Percentiles rank a stretch among this genome's conserved stretches.
Conservation (phyloP, 2,329 filamentous ascomycete genomes). For the Hirsutella minnesotensis region DNA sequence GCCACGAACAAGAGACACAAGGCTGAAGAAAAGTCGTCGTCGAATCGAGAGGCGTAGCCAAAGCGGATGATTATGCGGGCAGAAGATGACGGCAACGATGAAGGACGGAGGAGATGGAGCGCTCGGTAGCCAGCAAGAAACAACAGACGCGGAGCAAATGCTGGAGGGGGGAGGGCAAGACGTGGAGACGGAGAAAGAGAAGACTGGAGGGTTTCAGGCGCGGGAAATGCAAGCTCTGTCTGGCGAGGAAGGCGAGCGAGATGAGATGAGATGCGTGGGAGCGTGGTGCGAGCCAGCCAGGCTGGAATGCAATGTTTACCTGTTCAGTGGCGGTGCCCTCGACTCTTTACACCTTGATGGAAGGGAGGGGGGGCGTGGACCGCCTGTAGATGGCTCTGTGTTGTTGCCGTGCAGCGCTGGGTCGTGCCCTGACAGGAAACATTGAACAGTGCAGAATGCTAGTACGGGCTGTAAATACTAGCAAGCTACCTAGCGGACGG, state of each 20-base stretch:
- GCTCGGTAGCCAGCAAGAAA: neutral
- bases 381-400: neutral
- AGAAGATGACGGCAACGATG: conserved; percentile 1
- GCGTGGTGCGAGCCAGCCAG: conserved; percentile 2
- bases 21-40: neutral
- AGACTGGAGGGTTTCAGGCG: neutral
- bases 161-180: conserved; percentile 2
- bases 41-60: neutral
- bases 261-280: neutral
- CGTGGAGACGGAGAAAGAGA: neutral
- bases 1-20: neutral
- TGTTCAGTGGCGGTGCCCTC: conserved; percentile 9
- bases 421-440: neutral
- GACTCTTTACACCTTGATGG: neutral
- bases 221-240: neutral
- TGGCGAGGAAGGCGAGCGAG: neutral
- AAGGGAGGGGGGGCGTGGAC: neutral
- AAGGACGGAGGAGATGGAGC: neutral
- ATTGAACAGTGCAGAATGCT: too few species aligned
- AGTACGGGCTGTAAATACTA: too few species aligned
- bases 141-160: conserved; percentile 5
- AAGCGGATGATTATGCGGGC: neutral
- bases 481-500: too few species aligned
- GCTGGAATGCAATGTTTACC: conserved; percentile 19
- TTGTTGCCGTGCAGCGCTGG: neutral